Conservation (phyloP, 139 green algal genomes). For the Eudorina sp. region DNA sequence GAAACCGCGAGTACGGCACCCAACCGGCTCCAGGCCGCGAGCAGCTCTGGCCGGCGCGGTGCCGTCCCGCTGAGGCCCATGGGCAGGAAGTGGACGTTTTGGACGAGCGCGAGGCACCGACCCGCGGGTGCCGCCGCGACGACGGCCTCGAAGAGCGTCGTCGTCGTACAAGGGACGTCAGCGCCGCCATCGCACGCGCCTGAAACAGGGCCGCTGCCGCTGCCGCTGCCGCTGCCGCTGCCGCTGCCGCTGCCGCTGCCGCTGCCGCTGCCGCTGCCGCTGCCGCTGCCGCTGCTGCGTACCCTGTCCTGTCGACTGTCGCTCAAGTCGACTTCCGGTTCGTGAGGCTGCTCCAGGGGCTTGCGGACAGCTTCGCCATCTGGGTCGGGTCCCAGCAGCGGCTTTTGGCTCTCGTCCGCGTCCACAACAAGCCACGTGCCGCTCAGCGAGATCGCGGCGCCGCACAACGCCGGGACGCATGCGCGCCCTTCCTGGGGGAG, state of each 20-base stretch:
- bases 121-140: background rate
- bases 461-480: no score
- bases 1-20: constrained; percentile 56
- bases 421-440: constrained; percentile 56
- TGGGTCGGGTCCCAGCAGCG: background rate
- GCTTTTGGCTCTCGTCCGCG: constrained; percentile 57
- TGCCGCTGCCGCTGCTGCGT: background rate
- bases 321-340: background rate
- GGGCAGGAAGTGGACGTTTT: constrained; percentile 74
- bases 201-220: no score
- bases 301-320: background rate
- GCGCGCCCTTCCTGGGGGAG: no score
- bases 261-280: no score
- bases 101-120: constrained; percentile 54
- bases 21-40: constrained; percentile 49
- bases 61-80: constrained; percentile 57
- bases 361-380: background rate
- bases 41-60: constrained; percentile 16
- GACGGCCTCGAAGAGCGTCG: constrained; percentile 25
- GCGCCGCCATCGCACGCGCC: no score
- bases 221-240: background rate
- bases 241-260: background rate
- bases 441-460: background rate
- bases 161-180: no score
- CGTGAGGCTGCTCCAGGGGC: background rate